phyloP scores from a whole-genome alignment of 2,329 filamentous ascomycete genomes.

The Aureobasidium sp. region DNA sequence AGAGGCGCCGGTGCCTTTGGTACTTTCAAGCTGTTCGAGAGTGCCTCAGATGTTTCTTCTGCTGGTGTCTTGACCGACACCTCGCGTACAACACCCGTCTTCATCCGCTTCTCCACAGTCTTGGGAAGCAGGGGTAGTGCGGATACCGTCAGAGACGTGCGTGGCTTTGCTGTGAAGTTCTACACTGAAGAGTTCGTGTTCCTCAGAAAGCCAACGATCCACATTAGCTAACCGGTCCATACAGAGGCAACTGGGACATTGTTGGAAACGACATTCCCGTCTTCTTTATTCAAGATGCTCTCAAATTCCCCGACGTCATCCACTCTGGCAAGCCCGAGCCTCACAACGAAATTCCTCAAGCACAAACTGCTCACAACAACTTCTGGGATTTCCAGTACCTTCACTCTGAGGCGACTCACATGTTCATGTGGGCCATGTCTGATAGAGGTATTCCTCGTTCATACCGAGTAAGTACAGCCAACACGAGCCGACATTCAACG shows the following conservation, averaged over 20 bases:
- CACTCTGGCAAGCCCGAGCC: conserved; percentile 62
- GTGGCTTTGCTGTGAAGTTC: conserved; percentile 71
- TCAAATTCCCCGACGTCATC: conserved; percentile 65
- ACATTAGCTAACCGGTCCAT: not conserved
- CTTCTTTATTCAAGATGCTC: conserved; percentile 69
- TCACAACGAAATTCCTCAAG: conserved; percentile 61
- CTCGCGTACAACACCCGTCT: conserved; percentile 58
- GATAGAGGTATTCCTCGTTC: conserved; percentile 67
- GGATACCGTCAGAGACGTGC: conserved; percentile 76
- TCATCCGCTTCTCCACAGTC: conserved; percentile 72
- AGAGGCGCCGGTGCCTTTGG: conserved; percentile 59
- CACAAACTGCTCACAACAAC: conserved; percentile 45
- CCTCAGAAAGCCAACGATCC: not conserved
- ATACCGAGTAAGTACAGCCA: conserved; percentile 41
- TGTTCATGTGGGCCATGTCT: conserved; percentile 74
- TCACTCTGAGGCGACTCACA: conserved; percentile 66
- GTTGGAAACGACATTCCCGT: conserved; percentile 66
- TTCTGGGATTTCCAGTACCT: conserved; percentile 69
- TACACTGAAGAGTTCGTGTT: conserved; percentile 59
- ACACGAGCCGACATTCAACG: not conserved
- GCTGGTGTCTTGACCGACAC: conserved; percentile 63
- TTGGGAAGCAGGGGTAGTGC: conserved; percentile 67
- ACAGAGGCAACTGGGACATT: conserved; percentile 59
- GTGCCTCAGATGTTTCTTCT: conserved; percentile 54
- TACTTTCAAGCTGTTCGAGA: conserved; percentile 59